phyloP scores from a whole-genome alignment of 2,329 filamentous ascomycete species.

The Xylaria polymorpha region DNA sequence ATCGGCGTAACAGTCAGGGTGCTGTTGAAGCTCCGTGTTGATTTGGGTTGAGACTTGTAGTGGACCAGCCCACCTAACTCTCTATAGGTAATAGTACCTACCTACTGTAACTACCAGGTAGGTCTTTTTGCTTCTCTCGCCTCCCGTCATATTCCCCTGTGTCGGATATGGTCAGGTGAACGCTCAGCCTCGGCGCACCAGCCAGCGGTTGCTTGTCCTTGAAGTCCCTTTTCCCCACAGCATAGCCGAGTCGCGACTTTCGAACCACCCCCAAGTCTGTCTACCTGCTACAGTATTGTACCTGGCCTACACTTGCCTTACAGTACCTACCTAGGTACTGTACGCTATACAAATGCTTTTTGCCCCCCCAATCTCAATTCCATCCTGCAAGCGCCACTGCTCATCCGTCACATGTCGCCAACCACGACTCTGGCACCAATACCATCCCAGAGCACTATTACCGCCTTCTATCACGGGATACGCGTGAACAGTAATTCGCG shows the following conservation, averaged over 20 bases:
- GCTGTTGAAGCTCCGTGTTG: neutral
- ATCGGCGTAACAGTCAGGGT: neutral
- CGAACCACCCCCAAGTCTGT: slow-evolving; percentile 15
- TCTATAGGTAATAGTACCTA: too few relatives aligned
- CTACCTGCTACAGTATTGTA: too few relatives aligned
- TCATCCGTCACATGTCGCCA: slow-evolving; percentile 38
- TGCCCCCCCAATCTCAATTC: slow-evolving; percentile 28
- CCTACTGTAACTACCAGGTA: neutral
- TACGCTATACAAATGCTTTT: slow-evolving; percentile 13
- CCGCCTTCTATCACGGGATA: slow-evolving; percentile 30
- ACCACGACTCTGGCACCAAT: slow-evolving; percentile 37
- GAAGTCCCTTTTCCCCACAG: slow-evolving; percentile 32
- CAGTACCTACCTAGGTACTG: too few relatives aligned
- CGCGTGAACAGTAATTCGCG: slow-evolving; percentile 33
- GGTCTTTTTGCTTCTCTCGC: slow-evolving; percentile 11
- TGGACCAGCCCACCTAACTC: neutral
- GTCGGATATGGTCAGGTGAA: slow-evolving; percentile 40
- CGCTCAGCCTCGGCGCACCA: slow-evolving; percentile 39
- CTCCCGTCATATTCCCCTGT: slow-evolving; percentile 30
- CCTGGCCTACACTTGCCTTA: neutral
- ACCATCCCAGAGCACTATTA: slow-evolving; percentile 24
- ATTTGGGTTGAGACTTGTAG: neutral
- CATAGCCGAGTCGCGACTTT: slow-evolving; percentile 27
- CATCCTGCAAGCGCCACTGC: slow-evolving; percentile 37
- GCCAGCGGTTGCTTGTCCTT: slow-evolving; percentile 28